Evolutionary conservation across 2,329 filamentous ascomycete genomes (phyloP), one percentile per base, ranked within the genome.

Genomic region (Chrysoporthe deuterocubensis): DNA sequence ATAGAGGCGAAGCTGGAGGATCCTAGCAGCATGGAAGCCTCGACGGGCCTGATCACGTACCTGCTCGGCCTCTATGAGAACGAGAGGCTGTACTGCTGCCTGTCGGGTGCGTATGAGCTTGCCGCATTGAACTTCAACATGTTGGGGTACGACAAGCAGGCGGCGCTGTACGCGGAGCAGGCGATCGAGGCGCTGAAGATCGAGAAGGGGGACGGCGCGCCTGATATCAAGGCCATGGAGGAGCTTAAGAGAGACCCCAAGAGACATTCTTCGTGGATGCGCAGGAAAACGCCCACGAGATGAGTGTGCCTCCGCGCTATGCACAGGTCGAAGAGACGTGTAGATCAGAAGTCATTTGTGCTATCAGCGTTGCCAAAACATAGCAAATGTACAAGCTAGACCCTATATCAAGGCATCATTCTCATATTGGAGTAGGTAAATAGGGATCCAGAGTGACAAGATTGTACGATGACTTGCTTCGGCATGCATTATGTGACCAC

Each of bases 51-150:
- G 32, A 76, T 74, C 43, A 74, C 60, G 1, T 71, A 75, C 61
- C 71, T 78, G 58, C 72, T 77, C 32, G 64, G 66, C 9, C 71
- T 81, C 42, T 79, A 80, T 68, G 71, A 74, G 37, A 70, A 72
- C 11, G 79, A 81, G 66, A 62, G 73, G 4, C 71, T 81, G 11
- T 67, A 77, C 26, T 73, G 74, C 14, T 76, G 78, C 44, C 68
- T 80, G 6, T 77, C 75, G 1, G 73, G 73, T n/a, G 77, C 76
- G 4, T 78, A 78, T 65, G 78, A 77, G 2, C 72, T 76, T 0
- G 79, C 79, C 1, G 80, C 80, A 21, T 72, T 81, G n/a, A 78
- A 80, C 57, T 78, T 74, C 48, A 76, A 77, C 13, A 73, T 80
- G 63, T 78, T 80, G 67, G 78, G 76, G 14, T 73, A 76, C 42